Evolutionary conservation across 225 moss, liverwort and hornwort species (phyloP).

Genomic region (Bryoerythrophyllum caledonicum): DNA sequence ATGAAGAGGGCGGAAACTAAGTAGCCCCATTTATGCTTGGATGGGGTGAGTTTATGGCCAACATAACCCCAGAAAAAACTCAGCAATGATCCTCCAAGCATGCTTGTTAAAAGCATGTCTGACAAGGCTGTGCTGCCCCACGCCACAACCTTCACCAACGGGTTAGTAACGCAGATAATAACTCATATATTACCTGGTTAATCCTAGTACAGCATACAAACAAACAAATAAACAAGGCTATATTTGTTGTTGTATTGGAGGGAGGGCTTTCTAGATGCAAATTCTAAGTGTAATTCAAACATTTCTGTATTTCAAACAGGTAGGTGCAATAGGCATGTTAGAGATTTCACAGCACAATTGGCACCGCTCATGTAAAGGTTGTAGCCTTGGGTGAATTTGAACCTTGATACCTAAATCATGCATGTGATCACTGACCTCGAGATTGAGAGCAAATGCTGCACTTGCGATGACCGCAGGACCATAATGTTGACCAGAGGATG

Average conservation of each 20-base stretch:
- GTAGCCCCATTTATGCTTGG: constrained; percentile 52
- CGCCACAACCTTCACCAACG: constrained; percentile 59
- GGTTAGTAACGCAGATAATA: background rate
- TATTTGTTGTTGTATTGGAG: background rate
- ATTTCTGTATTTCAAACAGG: too few species aligned
- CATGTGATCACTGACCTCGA: constrained; percentile 42
- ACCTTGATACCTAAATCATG: background rate
- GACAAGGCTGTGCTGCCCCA: constrained; percentile 72
- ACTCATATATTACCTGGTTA: too few species aligned
- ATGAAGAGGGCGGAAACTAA: constrained; percentile 50
- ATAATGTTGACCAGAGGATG: constrained; percentile 32
- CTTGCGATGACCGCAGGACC: constrained; percentile 53
- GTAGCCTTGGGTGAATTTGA: too few species aligned
- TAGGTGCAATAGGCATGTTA: too few species aligned
- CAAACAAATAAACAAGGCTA: background rate
- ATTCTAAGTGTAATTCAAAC: too few species aligned
- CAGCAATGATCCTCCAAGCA: constrained; percentile 64
- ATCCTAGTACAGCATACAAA: background rate
- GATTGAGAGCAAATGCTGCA: constrained; percentile 68
- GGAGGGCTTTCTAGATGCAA: too few species aligned
- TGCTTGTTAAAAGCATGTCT: constrained; percentile 72
- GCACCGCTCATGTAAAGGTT: too few species aligned
- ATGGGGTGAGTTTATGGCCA: constrained; percentile 42
- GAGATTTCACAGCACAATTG: too few species aligned
- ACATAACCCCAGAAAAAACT: constrained; percentile 80